Percentiles rank a stretch among this genome's conserved stretches.
Conservation (phyloP, 2,329 filamentous ascomycete species). For the Curvularia spicifera region DNA sequence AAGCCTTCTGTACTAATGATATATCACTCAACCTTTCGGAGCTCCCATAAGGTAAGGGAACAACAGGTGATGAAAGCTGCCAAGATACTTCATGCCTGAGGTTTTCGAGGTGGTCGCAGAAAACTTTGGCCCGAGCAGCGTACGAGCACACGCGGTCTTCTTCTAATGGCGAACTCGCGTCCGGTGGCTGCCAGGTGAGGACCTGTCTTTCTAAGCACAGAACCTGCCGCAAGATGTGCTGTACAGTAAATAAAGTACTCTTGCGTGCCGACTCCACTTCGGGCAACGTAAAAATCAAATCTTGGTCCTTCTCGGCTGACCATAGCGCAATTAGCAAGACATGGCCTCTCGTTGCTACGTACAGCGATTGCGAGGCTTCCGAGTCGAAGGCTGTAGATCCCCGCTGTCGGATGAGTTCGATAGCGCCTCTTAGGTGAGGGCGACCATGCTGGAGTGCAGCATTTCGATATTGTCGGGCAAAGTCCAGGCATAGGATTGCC, state of each 20-base stretch:
- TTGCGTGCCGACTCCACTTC: not conserved
- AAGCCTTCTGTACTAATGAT: not conserved
- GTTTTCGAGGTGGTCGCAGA: not conserved
- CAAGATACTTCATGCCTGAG: not conserved
- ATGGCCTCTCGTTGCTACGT: slow-evolving; percentile 1
- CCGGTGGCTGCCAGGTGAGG: not conserved
- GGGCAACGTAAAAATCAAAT: not conserved
- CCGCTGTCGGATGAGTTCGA: not conserved
- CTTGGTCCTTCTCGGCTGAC: not conserved
- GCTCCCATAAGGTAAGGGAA: not conserved
- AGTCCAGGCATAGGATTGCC: not conserved
- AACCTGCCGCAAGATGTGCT: not conserved
- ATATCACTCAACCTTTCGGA: not conserved
- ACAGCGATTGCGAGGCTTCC: not conserved
- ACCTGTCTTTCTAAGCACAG: slow-evolving; percentile 1
- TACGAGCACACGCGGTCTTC: not conserved
- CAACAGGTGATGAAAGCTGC: not conserved
- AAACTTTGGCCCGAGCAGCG: not conserved
- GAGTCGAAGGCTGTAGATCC: not conserved
- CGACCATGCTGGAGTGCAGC: slow-evolving; percentile 1
- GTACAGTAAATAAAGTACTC: not conserved
- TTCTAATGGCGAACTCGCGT: not conserved
- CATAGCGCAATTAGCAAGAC: not conserved
- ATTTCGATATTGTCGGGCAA: not conserved
- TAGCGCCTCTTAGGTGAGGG: not conserved